Evolutionary conservation across 208 protist species (phyloP), one percentile per base, ranked within the genome.

Genomic region (Trypanosoma avium): DNA sequence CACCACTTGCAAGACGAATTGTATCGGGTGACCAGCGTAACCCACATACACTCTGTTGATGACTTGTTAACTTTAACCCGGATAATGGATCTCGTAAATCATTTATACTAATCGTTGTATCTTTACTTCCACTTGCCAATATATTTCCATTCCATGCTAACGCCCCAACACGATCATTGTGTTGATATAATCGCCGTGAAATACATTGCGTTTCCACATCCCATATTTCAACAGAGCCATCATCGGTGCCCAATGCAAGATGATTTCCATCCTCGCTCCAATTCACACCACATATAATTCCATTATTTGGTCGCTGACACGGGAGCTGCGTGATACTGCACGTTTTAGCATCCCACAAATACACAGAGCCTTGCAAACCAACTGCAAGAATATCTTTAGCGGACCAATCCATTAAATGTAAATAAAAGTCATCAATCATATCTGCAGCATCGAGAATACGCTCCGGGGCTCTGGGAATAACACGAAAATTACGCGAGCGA

Each of bases 381-480:
- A 99, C 98, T 19, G 96, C 92, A 9, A 99, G 74, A 6, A 97
- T 53, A 55, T 94, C 81, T 22, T 75, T 77, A 19, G 60, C 63
- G 42, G 77, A 90, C 98, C 98, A 99, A 81, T 99, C 98, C 3
- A 99, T 83, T 7, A 99, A 78, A 71, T 99, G 99, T 12, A 99
- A 83, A 85, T 99, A 99, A 67, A 98, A 99, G 86, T 99, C 98
- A 63, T 99, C 98, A 48, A 97, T 70, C 53, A 99, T 80, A 57
- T 98, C 97, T 1, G 98, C 98, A 24, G 98, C 98, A 74, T 99
- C 98, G 1, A 99, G 79, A 42, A 99, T 98, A 61, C 94, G 82
- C 55, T 99, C 95, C 2, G 96, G 90, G 2, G 85, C 95, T 49
- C 96, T 79, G 15, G 97, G 81, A 62, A 98, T 98, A 42, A 93